phyloP scores from a whole-genome alignment of 1,284 basidiomycete species.

The Marasmius fiardii region DNA sequence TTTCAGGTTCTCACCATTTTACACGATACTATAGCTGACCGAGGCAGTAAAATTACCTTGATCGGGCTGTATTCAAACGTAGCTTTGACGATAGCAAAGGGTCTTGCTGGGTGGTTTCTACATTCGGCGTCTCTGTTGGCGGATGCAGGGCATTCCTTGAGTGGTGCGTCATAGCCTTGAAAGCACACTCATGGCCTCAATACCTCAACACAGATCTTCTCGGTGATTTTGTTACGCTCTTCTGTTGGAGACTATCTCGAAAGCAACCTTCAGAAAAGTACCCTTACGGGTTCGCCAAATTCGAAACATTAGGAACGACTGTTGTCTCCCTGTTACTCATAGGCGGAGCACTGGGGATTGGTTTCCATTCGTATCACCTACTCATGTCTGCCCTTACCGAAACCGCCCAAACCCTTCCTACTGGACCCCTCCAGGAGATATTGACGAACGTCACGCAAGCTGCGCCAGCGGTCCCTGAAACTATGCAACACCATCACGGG shows the following conservation, averaged over 20 bases:
- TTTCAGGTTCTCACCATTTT: conserved; percentile 6
- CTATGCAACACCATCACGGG: conserved; percentile 55
- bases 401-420: conserved; percentile 51
- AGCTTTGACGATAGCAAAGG: conserved; percentile 80
- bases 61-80: conserved; percentile 88
- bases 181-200: conserved; percentile 7
- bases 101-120: conserved; percentile 80
- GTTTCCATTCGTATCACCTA: conserved; percentile 87
- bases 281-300: conserved; percentile 91
- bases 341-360: conserved; percentile 89
- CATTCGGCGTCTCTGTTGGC: conserved; percentile 92
- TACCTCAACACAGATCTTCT: conserved; percentile 56
- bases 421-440: conserved; percentile 59
- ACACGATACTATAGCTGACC: conserved; percentile 51
- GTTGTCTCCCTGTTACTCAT: conserved; percentile 80
- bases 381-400: conserved; percentile 65
- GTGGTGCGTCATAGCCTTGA: conserved; percentile 50
- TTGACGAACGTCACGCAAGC: conserved; percentile 53
- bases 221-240: conserved; percentile 91
- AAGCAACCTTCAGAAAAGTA: conserved; percentile 75
- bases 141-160: conserved; percentile 93
- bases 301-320: conserved; percentile 90
- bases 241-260: conserved; percentile 88
- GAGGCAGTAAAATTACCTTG: conserved; percentile 81
- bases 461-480: conserved; percentile 49